These are phyloP conservation scores for Globisporangium nodosum DNA, from an alignment of 352 stramenopile species.

Conservation along the genomic window DNA sequence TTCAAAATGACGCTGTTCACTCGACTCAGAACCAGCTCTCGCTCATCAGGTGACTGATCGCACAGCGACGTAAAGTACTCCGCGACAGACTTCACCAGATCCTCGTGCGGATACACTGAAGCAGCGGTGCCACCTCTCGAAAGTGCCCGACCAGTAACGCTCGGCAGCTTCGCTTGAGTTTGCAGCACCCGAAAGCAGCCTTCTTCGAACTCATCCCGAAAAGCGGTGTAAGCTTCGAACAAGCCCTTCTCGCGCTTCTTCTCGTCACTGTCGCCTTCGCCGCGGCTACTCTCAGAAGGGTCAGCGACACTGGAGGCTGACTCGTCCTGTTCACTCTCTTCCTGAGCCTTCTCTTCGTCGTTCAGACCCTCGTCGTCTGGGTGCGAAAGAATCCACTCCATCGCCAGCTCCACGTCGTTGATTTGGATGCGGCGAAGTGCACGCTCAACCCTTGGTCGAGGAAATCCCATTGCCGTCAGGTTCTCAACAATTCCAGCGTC, in stretches of 20 bases:
- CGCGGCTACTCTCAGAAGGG: neutral
- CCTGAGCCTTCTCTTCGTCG: conserved; percentile 21
- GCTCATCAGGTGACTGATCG: conserved; percentile 49
- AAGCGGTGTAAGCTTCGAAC: conserved; percentile 36
- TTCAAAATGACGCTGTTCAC: conserved; percentile 44
- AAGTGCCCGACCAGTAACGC: neutral
- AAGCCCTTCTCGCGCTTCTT: conserved; percentile 45
- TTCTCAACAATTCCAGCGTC: conserved; percentile 89
- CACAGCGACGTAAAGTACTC: conserved; percentile 65
- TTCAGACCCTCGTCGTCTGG: conserved; percentile 61
- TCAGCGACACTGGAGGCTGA: neutral
- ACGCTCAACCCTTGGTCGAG: conserved; percentile 81
- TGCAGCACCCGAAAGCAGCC: conserved; percentile 63
- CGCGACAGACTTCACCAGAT: conserved; percentile 53
- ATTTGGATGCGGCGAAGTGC: conserved; percentile 86
- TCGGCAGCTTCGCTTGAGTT: conserved; percentile 21
- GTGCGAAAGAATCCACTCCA: conserved; percentile 95
- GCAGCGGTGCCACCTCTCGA: neutral
- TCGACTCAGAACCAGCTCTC: conserved; percentile 40
- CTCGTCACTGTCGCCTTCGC: conserved; percentile 14
- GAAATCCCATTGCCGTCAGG: conserved; percentile 95
- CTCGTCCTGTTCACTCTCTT: conserved; percentile 19
- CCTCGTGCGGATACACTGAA: conserved; percentile 30
- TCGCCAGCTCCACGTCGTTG: conserved; percentile 93
- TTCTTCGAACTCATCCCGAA: conserved; percentile 58